Evolutionary conservation across 768 basidiomycete species (phyloP).

Genomic region (Collybiopsis luxurians): DNA sequence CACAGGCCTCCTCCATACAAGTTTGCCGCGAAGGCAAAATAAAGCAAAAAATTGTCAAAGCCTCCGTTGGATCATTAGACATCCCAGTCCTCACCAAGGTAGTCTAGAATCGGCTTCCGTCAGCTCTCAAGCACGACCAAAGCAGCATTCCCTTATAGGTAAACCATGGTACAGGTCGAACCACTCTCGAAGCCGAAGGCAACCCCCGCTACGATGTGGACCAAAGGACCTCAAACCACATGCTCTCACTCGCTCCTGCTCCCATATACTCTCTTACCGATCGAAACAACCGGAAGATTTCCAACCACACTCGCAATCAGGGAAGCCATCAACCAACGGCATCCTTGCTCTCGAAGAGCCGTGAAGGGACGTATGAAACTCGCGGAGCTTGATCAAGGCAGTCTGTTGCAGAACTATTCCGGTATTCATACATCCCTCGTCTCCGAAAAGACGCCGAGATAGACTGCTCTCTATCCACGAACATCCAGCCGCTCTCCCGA

Average conservation of each 20-base stretch:
- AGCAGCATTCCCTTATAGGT: not conserved
- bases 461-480: not conserved
- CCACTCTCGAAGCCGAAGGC: constrained; percentile 8
- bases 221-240: constrained; percentile 7
- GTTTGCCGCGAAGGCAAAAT: constrained; percentile 7
- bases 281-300: constrained; percentile 6
- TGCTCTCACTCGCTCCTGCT: constrained; percentile 1
- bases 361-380: constrained; percentile 3
- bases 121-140: not conserved
- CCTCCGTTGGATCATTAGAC: not conserved
- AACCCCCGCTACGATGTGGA: constrained; percentile 6
- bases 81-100: not conserved
- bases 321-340: constrained; percentile 2
- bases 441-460: not conserved
- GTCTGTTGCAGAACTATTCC: not conserved
- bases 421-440: not conserved
- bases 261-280: not conserved
- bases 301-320: not conserved
- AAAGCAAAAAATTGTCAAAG: constrained; percentile 4
- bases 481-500: not conserved
- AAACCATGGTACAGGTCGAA: not conserved
- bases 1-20: no score
- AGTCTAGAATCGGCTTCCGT: not conserved
- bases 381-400: not conserved
- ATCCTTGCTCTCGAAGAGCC: constrained; percentile 7